Base-by-base conservation (phyloP, 2,329 filamentous ascomycete species). In the Fonsecaea multimorphosa region DNA sequence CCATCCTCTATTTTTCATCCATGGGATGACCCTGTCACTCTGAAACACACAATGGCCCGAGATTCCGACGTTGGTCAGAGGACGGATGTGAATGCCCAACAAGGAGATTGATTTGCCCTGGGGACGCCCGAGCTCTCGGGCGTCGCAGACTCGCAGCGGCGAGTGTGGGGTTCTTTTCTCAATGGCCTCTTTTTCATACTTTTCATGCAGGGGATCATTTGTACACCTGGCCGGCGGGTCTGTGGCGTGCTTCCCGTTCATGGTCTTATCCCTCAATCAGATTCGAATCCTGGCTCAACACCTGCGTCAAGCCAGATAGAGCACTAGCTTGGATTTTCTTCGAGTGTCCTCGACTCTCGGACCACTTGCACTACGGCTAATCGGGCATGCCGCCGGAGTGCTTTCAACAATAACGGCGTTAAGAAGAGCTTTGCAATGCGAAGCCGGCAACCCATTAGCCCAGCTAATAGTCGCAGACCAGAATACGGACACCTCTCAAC, bases 161-260 rank as follows among this genome's bases (percentile, higher is more conserved):
- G 8, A 58, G 29, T 52, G 58, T 60, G 58, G 58, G 58, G 58
- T 36, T 53, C 7, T 24, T 44, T 44, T 52, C 31, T 60, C 58
- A 32, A 52, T 60, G 51, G 54, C 22, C 14, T 55, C 22, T 63
- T 52, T 57, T 56, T 61, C 34, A 65, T 65, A 12, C 44, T 49
- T 49, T 44, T 60, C 58, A 51, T 60, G 65, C 65, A 67, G 65
- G 65, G 65, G 65, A 60, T 54, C 44, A 60, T 38, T 49, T 52
- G 51, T 51, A 63, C 44, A 51, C 46, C 58, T 38, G 64, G 40
- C 61, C 31, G 51, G 58, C 58, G 58, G 56, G 56, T 58, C 56
- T 27, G 31, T 54, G 52, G 56, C 56, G 56, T 49, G 56, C 38
- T 46, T 49, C 56, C 40, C 44, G 44, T 52, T 60, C 22, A 60